Base-by-base conservation (phyloP, 441 rosid genomes). In the Bruguiera hainesii region DNA sequence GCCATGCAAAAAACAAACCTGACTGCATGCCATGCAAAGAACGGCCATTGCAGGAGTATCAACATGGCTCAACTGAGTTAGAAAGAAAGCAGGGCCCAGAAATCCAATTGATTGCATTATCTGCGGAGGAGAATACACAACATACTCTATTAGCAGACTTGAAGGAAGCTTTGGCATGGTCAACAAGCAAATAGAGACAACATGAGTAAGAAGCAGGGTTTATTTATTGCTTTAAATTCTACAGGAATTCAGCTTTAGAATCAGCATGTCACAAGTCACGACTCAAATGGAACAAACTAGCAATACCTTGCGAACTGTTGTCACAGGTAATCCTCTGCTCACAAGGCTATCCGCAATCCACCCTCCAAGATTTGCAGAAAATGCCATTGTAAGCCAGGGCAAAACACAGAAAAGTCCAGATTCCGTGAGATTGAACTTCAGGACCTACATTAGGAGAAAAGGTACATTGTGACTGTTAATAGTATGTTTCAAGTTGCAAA, bases 321-420 rank as follows among this genome's bases (percentile, higher is more conserved):
- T 93, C 63, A 93, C 88, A 5, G 98, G 83, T 30, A 65, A 66
- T 62, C 98, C 98, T 78, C 72, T 79, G 90, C 91, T 89, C 21
- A 93, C 91, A 28, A 93, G 87, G 63, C 97, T 89, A 76, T 93
- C 95, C 0, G 97, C 96, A 37, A 93, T 93, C 98, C 98, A 93
- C 6, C 98, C 97, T 60, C 97, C 97, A 63, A 84, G 69, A 73
- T 93, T 93, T 52, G 98, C 95, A 55, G 93, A 87, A 79, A 91
- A 83, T 26, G 95, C 97, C 98, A 93, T 91, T 18, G 97, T 89
- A 77, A 93, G 82, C 96, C 97, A 93, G 48, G 97, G 98, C 68
- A 93, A 75, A 31, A 93, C 91, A 15, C 87, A 85, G 30, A 93
- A 56, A 61, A 91, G 90, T 23, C 93, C 96, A 16, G 98, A 93